Base-by-base conservation (phyloP, 805 yeast species). In the Pichia nanzhaoensis region DNA sequence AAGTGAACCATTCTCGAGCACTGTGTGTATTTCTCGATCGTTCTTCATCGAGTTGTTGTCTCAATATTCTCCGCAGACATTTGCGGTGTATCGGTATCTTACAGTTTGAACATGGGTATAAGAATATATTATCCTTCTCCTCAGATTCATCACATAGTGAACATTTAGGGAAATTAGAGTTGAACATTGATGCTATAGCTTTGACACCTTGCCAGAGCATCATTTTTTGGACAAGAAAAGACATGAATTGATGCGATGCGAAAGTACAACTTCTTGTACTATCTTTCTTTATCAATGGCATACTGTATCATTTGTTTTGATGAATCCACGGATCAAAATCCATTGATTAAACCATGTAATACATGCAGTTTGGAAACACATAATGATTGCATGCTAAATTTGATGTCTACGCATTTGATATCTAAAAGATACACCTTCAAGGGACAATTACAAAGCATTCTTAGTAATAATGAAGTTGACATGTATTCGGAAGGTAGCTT, bases 281-380 rank as follows among this genome's bases (percentile, higher is more conserved):
- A 7, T 24, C 28, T 24, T 24, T 10, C 10, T 10, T 24, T 24
- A 24, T 24, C 10, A 24, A 34, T 37, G 45, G 3, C 41, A 2
- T 39, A 37, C 37, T 45, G 48, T 18, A 31, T 22, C 14, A 37
- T 45, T 4, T 45, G 48, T 20, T 20, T 37, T 32, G 48, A 41
- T 4, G 45, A 45, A 7, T 42, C 28, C 6, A 41, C 45, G 12
- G 3, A 10, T 9, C 13, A 37, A 2, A 28, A 37, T 1, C 45
- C 44, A 3, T 30, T 45, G 20, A 20, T 45, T 3, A 18, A 12
- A 8, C 48, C 48, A 30, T 45, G 48, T 18, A 17, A 14, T 4
- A 18, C 17, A 3, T 45, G 48, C 38, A 32, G 12, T 8, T 8
- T 45, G 10, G 28, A 37, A 20, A 27, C 39, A 16, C 48, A 45